A percentile compares a stretch with the other conserved stretches of the same genome.
phyloP scores from a whole-genome alignment of 495 filamentous ascomycete species.

The Aspergillus conjunctus region DNA sequence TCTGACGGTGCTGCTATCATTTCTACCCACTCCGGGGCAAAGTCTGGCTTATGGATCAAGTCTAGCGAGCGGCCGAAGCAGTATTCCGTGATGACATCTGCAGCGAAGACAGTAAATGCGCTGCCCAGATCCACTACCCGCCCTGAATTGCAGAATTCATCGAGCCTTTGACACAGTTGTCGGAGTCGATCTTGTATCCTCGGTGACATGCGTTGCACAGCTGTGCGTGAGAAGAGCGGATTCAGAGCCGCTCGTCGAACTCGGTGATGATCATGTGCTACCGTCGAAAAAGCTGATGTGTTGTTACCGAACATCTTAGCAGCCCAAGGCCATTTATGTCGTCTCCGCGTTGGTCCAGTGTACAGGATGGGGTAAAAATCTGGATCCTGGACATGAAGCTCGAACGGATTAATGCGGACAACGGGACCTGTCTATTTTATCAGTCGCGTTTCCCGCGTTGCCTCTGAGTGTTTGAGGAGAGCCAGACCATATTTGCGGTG shows the following conservation, averaged over 20 bases:
- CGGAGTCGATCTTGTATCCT: background rate
- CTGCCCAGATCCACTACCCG: conserved; percentile 7
- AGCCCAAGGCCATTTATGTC: conserved; percentile 9
- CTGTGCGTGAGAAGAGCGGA: conserved; percentile 6
- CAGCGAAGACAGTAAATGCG: conserved; percentile 8
- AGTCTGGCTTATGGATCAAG: conserved; percentile 2
- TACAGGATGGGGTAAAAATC: conserved; percentile 15
- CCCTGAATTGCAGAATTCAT: background rate
- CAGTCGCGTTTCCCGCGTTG: background rate
- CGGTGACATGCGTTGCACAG: conserved; percentile 7
- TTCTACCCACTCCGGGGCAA: conserved; percentile 8
- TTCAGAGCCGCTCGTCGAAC: background rate
- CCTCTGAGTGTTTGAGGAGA: background rate
- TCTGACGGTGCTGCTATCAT: conserved; percentile 10
- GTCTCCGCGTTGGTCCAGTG: background rate
- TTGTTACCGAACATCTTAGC: background rate
- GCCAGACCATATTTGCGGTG: conserved; percentile 6
- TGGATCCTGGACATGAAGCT: conserved; percentile 12
- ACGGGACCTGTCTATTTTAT: conserved; percentile 1
- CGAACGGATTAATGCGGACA: conserved; percentile 12
- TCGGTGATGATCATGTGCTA: conserved; percentile 10
- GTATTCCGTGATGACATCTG: conserved; percentile 14
- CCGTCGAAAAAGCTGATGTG: conserved; percentile 2
- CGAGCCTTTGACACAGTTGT: background rate
- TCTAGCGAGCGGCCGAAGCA: conserved; percentile 11